Conservation (phyloP, 306 rosid species). For the Phaseolus lunatus region DNA sequence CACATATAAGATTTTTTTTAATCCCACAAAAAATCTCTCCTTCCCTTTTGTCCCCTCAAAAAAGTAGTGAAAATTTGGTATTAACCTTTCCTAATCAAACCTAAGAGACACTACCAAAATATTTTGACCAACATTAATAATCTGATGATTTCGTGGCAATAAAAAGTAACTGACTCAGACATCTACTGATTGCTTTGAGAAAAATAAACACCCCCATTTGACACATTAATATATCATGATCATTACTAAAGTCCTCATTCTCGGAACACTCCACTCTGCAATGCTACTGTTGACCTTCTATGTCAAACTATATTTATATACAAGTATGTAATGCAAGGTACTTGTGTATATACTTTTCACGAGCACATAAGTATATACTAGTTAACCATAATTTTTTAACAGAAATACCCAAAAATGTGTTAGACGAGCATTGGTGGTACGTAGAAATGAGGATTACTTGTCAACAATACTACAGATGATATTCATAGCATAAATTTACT, state of each 20-base stretch:
- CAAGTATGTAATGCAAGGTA: background rate
- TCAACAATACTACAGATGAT: background rate
- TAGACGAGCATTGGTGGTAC: background rate
- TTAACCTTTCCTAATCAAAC: background rate
- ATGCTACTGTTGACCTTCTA: conserved; percentile 2
- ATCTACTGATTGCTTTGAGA: background rate
- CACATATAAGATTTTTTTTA: too few species aligned
- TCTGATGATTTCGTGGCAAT: conserved; percentile 2
- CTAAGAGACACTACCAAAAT: background rate
- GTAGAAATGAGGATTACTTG: background rate
- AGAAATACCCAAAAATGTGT: background rate
- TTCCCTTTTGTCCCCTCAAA: background rate
- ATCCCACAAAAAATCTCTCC: background rate
- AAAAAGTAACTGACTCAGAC: background rate
- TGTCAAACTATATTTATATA: background rate
- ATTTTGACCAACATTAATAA: background rate
- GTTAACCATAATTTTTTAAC: background rate
- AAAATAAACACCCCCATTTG: background rate
- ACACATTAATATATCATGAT: background rate
- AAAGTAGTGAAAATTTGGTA: background rate
- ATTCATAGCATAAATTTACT: background rate
- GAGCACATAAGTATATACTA: background rate
- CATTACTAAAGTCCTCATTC: conserved; percentile 4
- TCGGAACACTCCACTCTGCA: background rate
- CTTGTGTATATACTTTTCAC: background rate